phyloP scores from a whole-genome alignment of 2,329 filamentous ascomycete species.

The Fonsecaea multimorphosa region DNA sequence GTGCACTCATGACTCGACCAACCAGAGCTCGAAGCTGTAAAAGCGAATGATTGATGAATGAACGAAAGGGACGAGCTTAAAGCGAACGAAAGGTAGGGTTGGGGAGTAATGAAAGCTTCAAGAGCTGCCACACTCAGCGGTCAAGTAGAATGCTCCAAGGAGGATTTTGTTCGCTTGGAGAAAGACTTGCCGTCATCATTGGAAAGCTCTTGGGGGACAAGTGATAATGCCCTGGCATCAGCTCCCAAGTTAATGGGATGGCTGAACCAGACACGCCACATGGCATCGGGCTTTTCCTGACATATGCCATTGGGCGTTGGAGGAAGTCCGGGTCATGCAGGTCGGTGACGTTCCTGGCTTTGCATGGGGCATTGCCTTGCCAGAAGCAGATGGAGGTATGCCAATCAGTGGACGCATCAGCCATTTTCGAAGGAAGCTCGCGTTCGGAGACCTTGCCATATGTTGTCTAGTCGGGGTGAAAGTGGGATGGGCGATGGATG shows the following conservation, averaged over 20 bases:
- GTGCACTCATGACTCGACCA: conserved; percentile 18
- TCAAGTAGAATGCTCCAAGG: conserved; percentile 20
- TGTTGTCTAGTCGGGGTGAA: conserved; percentile 9
- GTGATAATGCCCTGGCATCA: conserved; percentile 1
- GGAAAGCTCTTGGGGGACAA: conserved; percentile 1
- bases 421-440: conserved; percentile 10
- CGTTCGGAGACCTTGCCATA: conserved; percentile 20
- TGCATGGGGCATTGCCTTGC: conserved; percentile 28
- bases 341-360: conserved; percentile 35
- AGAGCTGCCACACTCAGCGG: conserved; percentile 8
- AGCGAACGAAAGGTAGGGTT: conserved; percentile 9
- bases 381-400: conserved; percentile 24
- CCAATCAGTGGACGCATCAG: conserved; percentile 30
- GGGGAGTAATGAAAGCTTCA: conserved; percentile 6
- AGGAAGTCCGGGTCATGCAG: conserved; percentile 14
- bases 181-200: conserved; percentile 29
- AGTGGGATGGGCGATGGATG: conserved; percentile 5
- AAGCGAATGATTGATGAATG: conserved; percentile 17
- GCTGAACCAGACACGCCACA: conserved; percentile 30
- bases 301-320: conserved; percentile 6
- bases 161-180: conserved; percentile 11
- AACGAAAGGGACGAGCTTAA: conserved; percentile 2
- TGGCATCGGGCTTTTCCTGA: conserved; percentile 21
- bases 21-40: conserved; percentile 9
- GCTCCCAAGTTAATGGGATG: conserved; percentile 4